Evolutionary conservation across 176 grass and related monocot genomes (phyloP), one percentile per base, ranked within the genome.

Genomic region (Leersia perrieri): DNA sequence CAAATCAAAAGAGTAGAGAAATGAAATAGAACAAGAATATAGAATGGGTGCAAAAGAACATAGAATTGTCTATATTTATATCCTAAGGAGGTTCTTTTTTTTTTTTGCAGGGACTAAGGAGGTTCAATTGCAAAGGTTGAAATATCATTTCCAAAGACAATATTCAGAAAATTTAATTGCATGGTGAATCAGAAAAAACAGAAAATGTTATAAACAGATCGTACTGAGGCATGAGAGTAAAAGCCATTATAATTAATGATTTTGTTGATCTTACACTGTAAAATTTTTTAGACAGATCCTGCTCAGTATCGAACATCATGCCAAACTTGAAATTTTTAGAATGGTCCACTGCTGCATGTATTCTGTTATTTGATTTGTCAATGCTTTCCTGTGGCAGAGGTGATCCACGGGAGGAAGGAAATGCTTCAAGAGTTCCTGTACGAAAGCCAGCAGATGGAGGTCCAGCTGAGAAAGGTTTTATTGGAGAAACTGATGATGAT

Each of bases 241-340:
- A 51, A 51, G 47, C 82, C 14, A 55, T 27, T 33, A 70, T 71
- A 84, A 73, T 60, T 72, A 68, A 60, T 63, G 80, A 22, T 71
- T 23, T 67, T 14, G 58, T 15, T 23, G 11, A 49, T 80, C 95
- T 93, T 93, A 98, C 95, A 73, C 86, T 95, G 71, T 94, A 92
- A 29, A 94, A 91, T n/a, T 91, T 78, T 72, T 98, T 94, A 36
- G 90, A 82, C 61, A 91, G 67, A 72, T 93, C 88, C 70, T 90
- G 80, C 76, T 93, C 86, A 81, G 90, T 81, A 55, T 91, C 86
- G 1, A 86, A 82, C 58, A 66, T 73, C 78, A 80, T 77, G 63
- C 36, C 72, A 64, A 72, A 81, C 40, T 94, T 89, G 74, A 68
- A 83, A 78, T 80, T 91, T 81, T 73, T 86, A 83, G 74, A 72